Evolutionary conservation across 2,329 filamentous ascomycete species (phyloP).

Genomic region (Calonectria pauciramosa): DNA sequence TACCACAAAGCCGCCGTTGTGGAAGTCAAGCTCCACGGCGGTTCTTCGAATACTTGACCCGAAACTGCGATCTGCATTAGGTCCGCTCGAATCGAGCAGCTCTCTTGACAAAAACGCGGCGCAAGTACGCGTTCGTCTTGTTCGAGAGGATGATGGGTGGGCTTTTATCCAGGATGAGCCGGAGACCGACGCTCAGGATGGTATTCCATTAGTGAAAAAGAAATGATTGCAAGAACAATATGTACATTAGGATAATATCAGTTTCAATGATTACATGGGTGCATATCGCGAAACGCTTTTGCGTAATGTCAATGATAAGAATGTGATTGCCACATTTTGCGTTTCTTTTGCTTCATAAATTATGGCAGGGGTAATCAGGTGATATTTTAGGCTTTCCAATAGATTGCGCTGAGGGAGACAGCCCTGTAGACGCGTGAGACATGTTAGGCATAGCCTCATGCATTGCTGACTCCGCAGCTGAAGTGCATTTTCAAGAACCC

Average conservation of each 20-base stretch:
- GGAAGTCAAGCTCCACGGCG: not conserved
- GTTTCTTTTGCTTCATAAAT: too few relatives aligned
- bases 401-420: too few relatives aligned
- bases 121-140: not conserved
- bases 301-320: too few relatives aligned
- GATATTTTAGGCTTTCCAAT: too few relatives aligned
- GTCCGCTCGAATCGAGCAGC: not conserved
- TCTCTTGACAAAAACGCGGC: not conserved
- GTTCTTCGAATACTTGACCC: not conserved
- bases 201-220: not conserved
- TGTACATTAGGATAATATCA: not conserved
- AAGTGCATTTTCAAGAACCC: too few relatives aligned
- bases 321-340: too few relatives aligned
- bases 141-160: not conserved
- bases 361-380: too few relatives aligned
- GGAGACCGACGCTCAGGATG: not conserved
- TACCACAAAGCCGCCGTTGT: not conserved
- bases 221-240: not conserved
- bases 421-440: too few relatives aligned
- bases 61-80: not conserved
- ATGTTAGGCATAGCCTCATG: too few relatives aligned
- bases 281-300: not conserved
- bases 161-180: not conserved
- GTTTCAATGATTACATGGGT: not conserved
- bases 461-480: too few relatives aligned